Evolutionary conservation across 2,329 filamentous ascomycete species (phyloP).

Genomic region (Clonostachys solani): DNA sequence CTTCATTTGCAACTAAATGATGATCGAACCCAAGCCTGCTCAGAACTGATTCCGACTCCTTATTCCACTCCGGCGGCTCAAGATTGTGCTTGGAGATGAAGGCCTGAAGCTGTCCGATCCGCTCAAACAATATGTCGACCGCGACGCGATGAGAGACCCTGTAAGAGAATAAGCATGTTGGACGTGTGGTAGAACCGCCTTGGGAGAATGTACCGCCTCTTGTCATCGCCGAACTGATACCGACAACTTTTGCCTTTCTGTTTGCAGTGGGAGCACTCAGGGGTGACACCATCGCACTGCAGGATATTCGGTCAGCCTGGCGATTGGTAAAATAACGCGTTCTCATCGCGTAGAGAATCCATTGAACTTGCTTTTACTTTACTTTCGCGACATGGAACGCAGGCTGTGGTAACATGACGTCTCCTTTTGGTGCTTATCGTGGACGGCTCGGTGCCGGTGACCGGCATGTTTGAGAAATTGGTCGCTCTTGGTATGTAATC

Average conservation of each 20-base stretch:
- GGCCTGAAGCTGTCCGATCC: not conserved
- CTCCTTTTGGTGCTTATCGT: not conserved
- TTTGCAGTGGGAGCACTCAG: not conserved
- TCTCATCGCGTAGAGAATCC: not conserved
- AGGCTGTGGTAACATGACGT: conserved; percentile 15
- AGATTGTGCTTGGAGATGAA: not conserved
- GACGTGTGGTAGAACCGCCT: not conserved
- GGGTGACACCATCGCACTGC: not conserved
- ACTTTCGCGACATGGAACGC: conserved; percentile 36
- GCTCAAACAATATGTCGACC: not conserved
- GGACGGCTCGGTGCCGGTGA: too few relatives aligned
- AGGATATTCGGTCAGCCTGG: not conserved
- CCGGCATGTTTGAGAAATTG: too few relatives aligned
- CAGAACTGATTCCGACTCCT: not conserved
- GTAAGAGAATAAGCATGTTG: not conserved
- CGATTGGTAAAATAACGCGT: too few relatives aligned
- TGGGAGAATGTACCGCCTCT: not conserved
- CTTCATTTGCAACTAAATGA: too few relatives aligned
- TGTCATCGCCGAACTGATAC: not conserved
- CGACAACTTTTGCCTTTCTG: not conserved
- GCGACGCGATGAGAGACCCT: not conserved
- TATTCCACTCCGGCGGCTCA: not conserved
- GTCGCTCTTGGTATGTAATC: too few relatives aligned
- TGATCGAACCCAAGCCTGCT: too few relatives aligned
- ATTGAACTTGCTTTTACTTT: conserved; percentile 32